Evolutionary conservation across 2,329 filamentous ascomycete species (phyloP), one percentile per base, ranked within the genome.

Genomic region (Polychaeton citri): DNA sequence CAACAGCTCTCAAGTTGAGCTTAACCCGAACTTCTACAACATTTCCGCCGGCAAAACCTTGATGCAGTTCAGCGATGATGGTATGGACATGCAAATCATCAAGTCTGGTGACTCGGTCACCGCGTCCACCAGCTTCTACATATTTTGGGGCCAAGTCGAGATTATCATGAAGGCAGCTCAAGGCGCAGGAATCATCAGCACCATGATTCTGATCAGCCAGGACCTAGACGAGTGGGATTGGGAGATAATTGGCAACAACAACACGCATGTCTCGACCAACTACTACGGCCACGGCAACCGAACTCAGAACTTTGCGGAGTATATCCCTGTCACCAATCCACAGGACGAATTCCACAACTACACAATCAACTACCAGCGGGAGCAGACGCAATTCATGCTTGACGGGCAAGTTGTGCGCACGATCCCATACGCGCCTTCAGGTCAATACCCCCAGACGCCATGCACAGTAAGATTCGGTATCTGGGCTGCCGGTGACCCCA

Each of bases 401-500:
- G 81, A 92, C 48, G 74, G 74, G 45, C 61, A 65, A 7, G 65
- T 73, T 2, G 67, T 81, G 32, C 74, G 82, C 39, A 77, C 81
- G 24, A 81, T 87, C 4, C 21, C 36, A 5, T 48, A 47, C 30
- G 46, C 35, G 2, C 38, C 35, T 13, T 34, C 50, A 1, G 50
- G 51, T 4, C 32, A 37, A 17, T 87, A 75, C 53, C 82, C 82
- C 0, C 82, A 88, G 54, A 85, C 81, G 0, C 82, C 82, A 2
- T 79, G 79, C 71, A 73, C 74, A 36, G 57, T 83, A 33, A 74
- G 71, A 28, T 54, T 83, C 13, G 78, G 79, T 36, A 76, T 80
- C 46, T 98, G 90, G 90, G 78, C 85, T 37, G 90, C 85, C 52
- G 90, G 90, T 46, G 90, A 95, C 58, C 63, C 83, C 1, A 79